Base-by-base conservation (phyloP, 768 basidiomycete species). In the Termitomyces sp. region DNA sequence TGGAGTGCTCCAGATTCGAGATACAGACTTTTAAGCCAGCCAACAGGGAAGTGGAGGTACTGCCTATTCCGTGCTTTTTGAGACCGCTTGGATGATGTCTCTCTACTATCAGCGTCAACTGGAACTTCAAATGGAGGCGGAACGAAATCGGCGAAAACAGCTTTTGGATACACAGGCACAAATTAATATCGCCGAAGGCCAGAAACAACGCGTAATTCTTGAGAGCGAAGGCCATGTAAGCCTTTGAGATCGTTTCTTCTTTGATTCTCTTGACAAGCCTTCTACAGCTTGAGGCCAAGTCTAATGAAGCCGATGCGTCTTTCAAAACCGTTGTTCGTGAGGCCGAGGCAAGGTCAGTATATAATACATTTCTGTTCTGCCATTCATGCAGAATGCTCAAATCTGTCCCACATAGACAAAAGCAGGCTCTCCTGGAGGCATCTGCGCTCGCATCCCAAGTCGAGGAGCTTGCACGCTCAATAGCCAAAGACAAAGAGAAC, bases 71-170 rank as follows among this genome's bases (percentile, higher is more conserved):
- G 8, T 48, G 33, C 16, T 28, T 33, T 12, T 20, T 38, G 20
- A 48, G 4, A 18, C 40, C n/a, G 10, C 6, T 36, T 18, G 18
- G 10, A 49, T 16, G 48, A 35, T 35, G 3, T 20, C 20, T 50
- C 26, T 42, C n/a, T 3, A 46, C 3, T 18, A 20, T 53, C 55
- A 80, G 80, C 74, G 80, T n/a, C 82, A 83, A 76, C 74, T 83
- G 2, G 82, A 83, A 59, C 72, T 83, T 12, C 80, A 83, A 65
- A 82, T 83, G 81, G 80, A 82, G 64, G 82, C 81, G 0, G 82
- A 84, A 60, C 67, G 82, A 33, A 80, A 82, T 59, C 65, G 82
- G 20, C 71, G 82, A 33, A 84, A 83, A 62, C 80, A 83, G 58
- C 72, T 83, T 14, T 69, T 84, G 22, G 81, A 84, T 62, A 84